These are phyloP conservation scores for Cajanus cajan DNA, from an alignment of 306 rosid genomes.

Conservation along the genomic window DNA sequence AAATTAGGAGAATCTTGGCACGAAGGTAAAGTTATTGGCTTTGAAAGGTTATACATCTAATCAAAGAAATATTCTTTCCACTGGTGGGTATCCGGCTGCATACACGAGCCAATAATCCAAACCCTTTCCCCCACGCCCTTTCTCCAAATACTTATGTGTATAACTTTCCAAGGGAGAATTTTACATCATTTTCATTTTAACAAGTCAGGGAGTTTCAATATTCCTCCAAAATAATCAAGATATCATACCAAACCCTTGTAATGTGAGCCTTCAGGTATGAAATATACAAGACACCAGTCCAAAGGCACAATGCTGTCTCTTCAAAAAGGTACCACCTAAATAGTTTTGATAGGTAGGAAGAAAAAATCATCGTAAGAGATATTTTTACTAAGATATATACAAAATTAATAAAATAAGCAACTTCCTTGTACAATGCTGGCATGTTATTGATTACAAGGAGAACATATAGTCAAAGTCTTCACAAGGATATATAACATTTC, in stretches of 20 bases:
- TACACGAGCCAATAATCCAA: neutral
- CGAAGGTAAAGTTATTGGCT: neutral
- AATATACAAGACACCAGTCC: slow-evolving; percentile 84
- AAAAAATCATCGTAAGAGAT: slow-evolving; percentile 6
- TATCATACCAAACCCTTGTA: slow-evolving; percentile 69
- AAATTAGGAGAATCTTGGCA: slow-evolving; percentile 9
- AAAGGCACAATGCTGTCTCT: slow-evolving; percentile 88
- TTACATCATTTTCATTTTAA: slow-evolving; percentile 19
- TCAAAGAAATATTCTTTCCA: neutral
- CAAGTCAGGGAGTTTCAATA: slow-evolving; percentile 4
- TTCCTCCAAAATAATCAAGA: slow-evolving; percentile 31
- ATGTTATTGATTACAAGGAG: slow-evolving; percentile 21
- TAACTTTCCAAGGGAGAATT: slow-evolving; percentile 4
- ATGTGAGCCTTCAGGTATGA: slow-evolving; percentile 70
- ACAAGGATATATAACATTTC: neutral
- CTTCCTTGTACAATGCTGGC: neutral
- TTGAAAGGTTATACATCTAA: neutral
- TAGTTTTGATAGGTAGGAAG: slow-evolving; percentile 30
- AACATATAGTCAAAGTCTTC: slow-evolving; percentile 23
- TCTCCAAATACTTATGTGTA: neutral
- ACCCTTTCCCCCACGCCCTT: neutral
- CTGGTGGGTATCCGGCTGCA: neutral
- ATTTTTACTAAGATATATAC: neutral
- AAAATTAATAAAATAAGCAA: slow-evolving; percentile 19
- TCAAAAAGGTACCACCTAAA: slow-evolving; percentile 92